Percentiles rank a stretch among this genome's conserved stretches.
These are phyloP conservation scores for Sclerotinia trifoliorum DNA, from an alignment of 2,329 filamentous ascomycete genomes.

Conservation along the genomic window DNA sequence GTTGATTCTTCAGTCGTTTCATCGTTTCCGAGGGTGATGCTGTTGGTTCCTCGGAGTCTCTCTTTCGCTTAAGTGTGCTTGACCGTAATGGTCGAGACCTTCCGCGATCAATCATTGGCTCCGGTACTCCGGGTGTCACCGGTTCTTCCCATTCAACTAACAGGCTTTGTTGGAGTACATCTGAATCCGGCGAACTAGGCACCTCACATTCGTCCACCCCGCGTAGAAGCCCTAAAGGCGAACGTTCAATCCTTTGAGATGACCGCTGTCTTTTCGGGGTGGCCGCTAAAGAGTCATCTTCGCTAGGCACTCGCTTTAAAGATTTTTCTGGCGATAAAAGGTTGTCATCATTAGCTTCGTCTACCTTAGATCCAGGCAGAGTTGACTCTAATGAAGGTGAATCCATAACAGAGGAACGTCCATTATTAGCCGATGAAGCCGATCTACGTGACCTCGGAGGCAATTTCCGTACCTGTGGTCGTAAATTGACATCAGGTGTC, in stretches of 20 bases:
- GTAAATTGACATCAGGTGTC: slow-evolving; percentile 50
- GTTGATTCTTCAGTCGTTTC: slow-evolving; percentile 21
- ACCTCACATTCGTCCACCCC: neutral
- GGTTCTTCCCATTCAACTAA: neutral
- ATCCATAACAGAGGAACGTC: slow-evolving; percentile 28
- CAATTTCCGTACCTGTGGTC: slow-evolving; percentile 36
- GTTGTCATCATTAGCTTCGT: neutral
- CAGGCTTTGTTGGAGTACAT: neutral
- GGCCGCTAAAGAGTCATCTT: neutral
- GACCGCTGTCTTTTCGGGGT: neutral
- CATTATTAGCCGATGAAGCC: slow-evolving; percentile 32
- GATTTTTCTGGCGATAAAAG: neutral
- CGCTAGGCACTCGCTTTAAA: slow-evolving; percentile 5
- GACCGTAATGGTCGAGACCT: slow-evolving; percentile 1
- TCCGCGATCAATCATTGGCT: slow-evolving; percentile 2
- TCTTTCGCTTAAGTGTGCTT: slow-evolving; percentile 32
- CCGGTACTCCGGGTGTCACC: neutral
- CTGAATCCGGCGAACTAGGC: neutral
- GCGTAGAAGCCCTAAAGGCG: neutral
- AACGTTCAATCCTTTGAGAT: neutral
- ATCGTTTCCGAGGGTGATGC: slow-evolving; percentile 18
- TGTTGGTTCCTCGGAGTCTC: slow-evolving; percentile 24
- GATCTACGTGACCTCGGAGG: slow-evolving; percentile 30
- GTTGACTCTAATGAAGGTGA: slow-evolving; percentile 31
- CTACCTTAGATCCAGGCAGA: neutral